Conservation (phyloP, 495 filamentous ascomycete genomes). For the Lepidopterella palustris region DNA sequence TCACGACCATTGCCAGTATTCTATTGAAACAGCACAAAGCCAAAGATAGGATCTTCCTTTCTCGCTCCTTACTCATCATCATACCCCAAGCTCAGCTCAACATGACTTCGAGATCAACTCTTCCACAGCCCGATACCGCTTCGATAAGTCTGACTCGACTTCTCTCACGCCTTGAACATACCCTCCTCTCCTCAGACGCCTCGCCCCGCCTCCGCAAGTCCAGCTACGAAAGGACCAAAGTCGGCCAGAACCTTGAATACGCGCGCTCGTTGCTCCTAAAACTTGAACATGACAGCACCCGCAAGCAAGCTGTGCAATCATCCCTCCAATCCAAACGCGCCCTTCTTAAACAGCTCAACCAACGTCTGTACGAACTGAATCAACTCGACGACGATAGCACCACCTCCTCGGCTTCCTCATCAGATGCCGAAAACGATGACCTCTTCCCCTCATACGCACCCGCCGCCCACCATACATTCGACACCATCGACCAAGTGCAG, state of each 20-base stretch:
- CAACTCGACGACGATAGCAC: slow-evolving; percentile 42
- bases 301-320: slow-evolving; percentile 58
- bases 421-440: slow-evolving; percentile 26
- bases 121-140: slow-evolving; percentile 23
- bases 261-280: slow-evolving; percentile 67
- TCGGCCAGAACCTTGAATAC: slow-evolving; percentile 73
- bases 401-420: slow-evolving; percentile 23
- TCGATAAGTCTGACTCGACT: slow-evolving; percentile 62
- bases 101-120: not conserved
- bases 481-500: not conserved
- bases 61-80: too few relatives aligned
- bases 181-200: slow-evolving; percentile 59
- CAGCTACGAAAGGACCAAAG: slow-evolving; percentile 64
- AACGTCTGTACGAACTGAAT: slow-evolving; percentile 42
- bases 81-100: too few relatives aligned
- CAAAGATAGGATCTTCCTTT: too few relatives aligned
- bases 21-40: too few relatives aligned
- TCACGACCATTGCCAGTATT: too few relatives aligned
- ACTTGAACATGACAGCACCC: slow-evolving; percentile 67
- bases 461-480: slow-evolving; percentile 9
- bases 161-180: slow-evolving; percentile 66
- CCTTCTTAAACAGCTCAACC: slow-evolving; percentile 38
- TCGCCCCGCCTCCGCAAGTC: slow-evolving; percentile 56
- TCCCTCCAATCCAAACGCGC: slow-evolving; percentile 61
- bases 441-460: slow-evolving; percentile 32